These are phyloP conservation scores for Poa pratensis DNA, from an alignment of 176 grass and related monocot species.

Conservation along the genomic window DNA sequence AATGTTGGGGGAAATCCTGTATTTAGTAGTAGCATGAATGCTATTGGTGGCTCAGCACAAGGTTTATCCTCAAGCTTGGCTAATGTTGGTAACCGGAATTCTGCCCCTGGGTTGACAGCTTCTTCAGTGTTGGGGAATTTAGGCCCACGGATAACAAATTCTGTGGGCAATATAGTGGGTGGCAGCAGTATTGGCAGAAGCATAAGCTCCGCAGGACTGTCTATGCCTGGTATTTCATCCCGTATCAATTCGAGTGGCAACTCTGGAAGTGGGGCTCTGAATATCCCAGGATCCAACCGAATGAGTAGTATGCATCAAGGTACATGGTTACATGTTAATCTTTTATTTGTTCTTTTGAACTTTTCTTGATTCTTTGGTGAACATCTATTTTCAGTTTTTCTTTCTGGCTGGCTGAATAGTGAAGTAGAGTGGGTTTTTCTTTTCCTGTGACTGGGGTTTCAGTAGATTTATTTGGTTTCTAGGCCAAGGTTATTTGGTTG, in stretches of 20 bases:
- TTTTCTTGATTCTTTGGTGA: slow-evolving; percentile 14
- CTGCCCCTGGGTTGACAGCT: slow-evolving; percentile 69
- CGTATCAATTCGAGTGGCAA: slow-evolving; percentile 79
- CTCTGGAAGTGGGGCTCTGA: slow-evolving; percentile 65
- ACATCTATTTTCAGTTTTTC: slow-evolving; percentile 18
- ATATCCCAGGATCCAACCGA: slow-evolving; percentile 76
- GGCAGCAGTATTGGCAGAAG: slow-evolving; percentile 75
- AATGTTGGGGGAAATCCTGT: slow-evolving; percentile 71
- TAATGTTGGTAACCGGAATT: slow-evolving; percentile 72
- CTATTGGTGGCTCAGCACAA: slow-evolving; percentile 73
- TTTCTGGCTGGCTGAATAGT: slow-evolving; percentile 21
- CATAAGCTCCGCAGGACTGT: slow-evolving; percentile 74
- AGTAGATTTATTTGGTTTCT: background rate
- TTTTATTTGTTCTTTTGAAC: slow-evolving; percentile 22
- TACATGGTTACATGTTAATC: slow-evolving; percentile 36
- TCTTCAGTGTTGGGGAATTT: slow-evolving; percentile 81
- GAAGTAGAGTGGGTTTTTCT: slow-evolving; percentile 1
- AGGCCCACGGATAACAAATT: slow-evolving; percentile 65
- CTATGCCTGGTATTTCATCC: slow-evolving; percentile 68
- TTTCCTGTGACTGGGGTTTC: background rate
- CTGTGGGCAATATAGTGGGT: slow-evolving; percentile 68
- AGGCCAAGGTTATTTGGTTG: background rate
- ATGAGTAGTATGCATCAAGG: slow-evolving; percentile 80
- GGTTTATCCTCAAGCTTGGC: slow-evolving; percentile 72
- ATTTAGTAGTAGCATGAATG: slow-evolving; percentile 77